Conservation (phyloP, 345 rosid genomes). For the Eucalyptus cloeziana region DNA sequence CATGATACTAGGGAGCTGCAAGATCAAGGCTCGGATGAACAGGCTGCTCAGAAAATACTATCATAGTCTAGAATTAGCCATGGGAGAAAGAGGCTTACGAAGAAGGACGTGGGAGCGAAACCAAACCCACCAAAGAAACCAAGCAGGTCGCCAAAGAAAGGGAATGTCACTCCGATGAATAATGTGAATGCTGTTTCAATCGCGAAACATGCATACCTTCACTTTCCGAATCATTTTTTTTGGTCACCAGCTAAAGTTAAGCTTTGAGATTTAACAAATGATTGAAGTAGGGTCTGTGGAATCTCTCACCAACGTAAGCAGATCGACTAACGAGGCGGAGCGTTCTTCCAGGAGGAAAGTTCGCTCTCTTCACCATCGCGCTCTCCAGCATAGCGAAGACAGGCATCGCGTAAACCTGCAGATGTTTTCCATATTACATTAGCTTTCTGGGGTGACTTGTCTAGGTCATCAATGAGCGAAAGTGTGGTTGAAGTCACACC, state of each 20-base stretch:
- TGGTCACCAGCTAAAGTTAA: background rate
- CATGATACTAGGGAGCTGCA: conserved; percentile 87
- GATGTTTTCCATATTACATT: background rate
- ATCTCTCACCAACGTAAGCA: conserved; percentile 65
- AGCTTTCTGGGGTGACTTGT: background rate
- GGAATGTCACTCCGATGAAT: conserved; percentile 75
- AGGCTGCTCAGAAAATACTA: background rate
- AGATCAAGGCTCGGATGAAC: background rate
- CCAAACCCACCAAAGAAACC: conserved; percentile 98
- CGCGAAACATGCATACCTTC: background rate
- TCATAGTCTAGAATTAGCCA: background rate
- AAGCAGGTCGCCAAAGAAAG: conserved; percentile 93
- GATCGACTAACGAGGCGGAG: conserved; percentile 65
- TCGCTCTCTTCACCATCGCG: conserved; percentile 30
- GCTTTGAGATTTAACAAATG: background rate
- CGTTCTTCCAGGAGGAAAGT: conserved; percentile 42
- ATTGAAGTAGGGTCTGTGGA: background rate
- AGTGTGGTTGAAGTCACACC: conserved; percentile 8
- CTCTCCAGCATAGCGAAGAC: conserved; percentile 71
- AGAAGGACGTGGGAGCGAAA: conserved; percentile 83
- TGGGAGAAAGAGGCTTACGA: conserved; percentile 33
- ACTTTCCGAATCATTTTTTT: background rate
- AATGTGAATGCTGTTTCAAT: conserved; percentile 63
- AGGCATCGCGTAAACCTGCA: conserved; percentile 88
- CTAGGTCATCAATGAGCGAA: background rate